phyloP scores from a whole-genome alignment of 2,329 filamentous ascomycete species.

The Ophiostoma pallidulum region DNA sequence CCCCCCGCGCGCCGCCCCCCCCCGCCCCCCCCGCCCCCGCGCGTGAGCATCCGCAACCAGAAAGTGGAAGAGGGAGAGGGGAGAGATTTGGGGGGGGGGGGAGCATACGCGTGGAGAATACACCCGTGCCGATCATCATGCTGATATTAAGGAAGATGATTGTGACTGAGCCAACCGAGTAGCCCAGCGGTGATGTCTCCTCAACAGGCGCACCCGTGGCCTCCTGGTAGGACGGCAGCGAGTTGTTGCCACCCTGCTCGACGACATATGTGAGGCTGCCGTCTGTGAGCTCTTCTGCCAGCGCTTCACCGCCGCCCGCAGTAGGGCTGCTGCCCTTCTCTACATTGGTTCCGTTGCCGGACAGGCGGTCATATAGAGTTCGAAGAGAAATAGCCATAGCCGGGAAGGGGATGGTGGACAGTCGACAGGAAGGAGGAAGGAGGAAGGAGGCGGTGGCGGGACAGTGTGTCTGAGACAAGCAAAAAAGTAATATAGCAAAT shows the following conservation, averaged over 20 bases:
- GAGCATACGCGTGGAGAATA: constrained; percentile 53
- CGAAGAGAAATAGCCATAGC: no score
- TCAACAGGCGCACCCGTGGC: constrained; percentile 54
- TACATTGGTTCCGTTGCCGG: not conserved
- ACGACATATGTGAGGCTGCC: constrained; percentile 8
- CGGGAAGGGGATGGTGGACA: no score
- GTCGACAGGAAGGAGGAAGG: no score
- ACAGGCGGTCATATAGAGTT: not conserved
- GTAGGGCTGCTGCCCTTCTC: not conserved
- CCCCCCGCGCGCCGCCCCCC: no score
- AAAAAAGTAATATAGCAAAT: no score
- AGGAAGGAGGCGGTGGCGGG: no score
- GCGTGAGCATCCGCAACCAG: no score
- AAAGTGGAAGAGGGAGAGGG: no score
- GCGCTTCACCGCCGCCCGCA: not conserved
- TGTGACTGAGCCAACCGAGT: constrained; percentile 44
- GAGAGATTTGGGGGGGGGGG: no score
- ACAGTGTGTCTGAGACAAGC: no score
- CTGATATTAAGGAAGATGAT: constrained; percentile 51
- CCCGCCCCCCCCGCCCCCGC: no score
- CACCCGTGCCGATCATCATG: constrained; percentile 54
- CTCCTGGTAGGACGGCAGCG: constrained; percentile 34
- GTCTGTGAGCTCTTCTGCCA: constrained; percentile 2
- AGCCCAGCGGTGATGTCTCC: constrained; percentile 48
- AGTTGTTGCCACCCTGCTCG: constrained; percentile 19